Conservation (phyloP, 805 yeast species). For the Wickerhamiella siamensis region DNA sequence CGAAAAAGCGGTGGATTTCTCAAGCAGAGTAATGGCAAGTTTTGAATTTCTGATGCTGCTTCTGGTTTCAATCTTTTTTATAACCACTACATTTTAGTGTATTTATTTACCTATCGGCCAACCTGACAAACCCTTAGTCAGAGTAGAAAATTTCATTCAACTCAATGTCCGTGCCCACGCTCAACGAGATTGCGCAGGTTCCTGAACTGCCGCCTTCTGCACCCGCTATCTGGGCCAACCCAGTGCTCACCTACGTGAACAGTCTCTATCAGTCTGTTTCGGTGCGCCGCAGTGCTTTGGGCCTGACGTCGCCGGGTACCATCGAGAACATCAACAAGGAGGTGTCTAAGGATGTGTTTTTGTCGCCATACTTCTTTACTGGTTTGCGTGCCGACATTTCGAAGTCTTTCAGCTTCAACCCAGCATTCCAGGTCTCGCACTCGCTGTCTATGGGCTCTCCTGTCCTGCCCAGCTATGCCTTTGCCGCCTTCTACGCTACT, state of each 20-base stretch:
- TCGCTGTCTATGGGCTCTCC: constrained; percentile 80
- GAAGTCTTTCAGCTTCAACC: constrained; percentile 80
- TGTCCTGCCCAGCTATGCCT: constrained; percentile 77
- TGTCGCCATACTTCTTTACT: constrained; percentile 78
- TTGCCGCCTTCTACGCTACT: constrained; percentile 76
- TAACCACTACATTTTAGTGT: too few species aligned
- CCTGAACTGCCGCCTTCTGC: constrained; percentile 13
- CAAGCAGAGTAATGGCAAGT: not conserved
- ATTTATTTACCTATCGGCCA: too few species aligned
- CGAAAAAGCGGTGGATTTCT: constrained; percentile 12
- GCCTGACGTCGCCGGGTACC: constrained; percentile 85
- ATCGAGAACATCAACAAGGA: constrained; percentile 88
- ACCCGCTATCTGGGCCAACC: constrained; percentile 16
- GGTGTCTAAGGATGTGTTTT: constrained; percentile 84
- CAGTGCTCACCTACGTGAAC: constrained; percentile 13
- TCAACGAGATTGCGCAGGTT: constrained; percentile 11
- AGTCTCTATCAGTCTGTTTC: constrained; percentile 9
- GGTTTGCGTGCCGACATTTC: constrained; percentile 94
- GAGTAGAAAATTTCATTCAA: not conserved
- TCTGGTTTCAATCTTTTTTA: too few species aligned
- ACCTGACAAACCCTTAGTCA: too few species aligned
- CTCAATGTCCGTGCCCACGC: constrained; percentile 5
- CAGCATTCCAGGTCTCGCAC: constrained; percentile 94
- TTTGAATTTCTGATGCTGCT: too few species aligned
- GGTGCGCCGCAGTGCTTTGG: constrained; percentile 68